Evolutionary conservation across 768 basidiomycete genomes (phyloP), one percentile per base, ranked within the genome.

Genomic region (Mycena kentingensis): DNA sequence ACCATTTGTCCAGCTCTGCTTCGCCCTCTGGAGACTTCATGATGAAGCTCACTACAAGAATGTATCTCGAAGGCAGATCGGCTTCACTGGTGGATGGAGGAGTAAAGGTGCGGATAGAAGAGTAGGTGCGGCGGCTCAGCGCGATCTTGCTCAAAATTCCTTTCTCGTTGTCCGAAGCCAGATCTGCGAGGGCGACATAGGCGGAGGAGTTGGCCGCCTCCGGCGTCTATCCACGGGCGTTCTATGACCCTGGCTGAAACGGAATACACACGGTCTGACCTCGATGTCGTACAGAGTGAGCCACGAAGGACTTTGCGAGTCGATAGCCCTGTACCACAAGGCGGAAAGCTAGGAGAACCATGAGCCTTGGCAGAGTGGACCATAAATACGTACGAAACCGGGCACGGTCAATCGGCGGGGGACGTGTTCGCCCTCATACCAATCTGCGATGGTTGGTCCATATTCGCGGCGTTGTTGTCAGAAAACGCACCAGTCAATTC

Each of bases 351-450:
- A 35, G 28, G 3, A 8, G 18, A 19, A 22, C 1, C 27, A 7
- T 35, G 19, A 24, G 44, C 10, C 19, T 10, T 29, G 22, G 19
- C 3, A 24, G 36, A 24, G 27, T 11, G 26, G 1, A 10, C 26
- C 27, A 4, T 4, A 12, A 11, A 42, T 22, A 49, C 55, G 21
- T 15, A 53, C 56, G 56, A 71, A 61, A 2, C 70, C 68, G 16
- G 69, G 67, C 21, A 70, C 64, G 8, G 67, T 63, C 18, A 69
- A 59, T 24, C 69, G 60, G 10, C 63, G 61, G 8, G 70, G 70
- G 27, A 57, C 66, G 42, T 72, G 72, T 51, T 71, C 70, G 27
- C 66, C 67, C 44, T 70, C 67, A 61, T 70, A 72, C 69, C 71
- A 73, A 39, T 70, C 72, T 73, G 39, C 16, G 44, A 15, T 19